Conservation (phyloP, 2,329 filamentous ascomycete genomes). For the Aspergillus fumigatiaffinis region DNA sequence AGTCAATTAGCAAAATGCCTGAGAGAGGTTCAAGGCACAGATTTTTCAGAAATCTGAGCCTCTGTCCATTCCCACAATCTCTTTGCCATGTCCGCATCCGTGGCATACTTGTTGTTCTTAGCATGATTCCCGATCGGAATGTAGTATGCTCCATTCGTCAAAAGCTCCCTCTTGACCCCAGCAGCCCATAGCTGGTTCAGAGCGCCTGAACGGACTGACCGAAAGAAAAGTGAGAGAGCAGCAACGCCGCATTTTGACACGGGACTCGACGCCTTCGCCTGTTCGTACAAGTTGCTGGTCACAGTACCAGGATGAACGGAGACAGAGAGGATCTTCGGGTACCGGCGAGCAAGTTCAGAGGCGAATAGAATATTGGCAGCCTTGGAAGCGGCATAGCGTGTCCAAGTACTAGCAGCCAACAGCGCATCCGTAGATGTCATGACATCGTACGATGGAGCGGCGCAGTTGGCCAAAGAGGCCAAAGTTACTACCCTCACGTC, state of each 20-base stretch:
- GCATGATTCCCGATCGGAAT: conserved; percentile 35
- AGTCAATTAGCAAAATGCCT: neutral
- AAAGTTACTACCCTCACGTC: conserved; percentile 39
- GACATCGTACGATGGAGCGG: conserved; percentile 31
- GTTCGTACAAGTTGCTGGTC: conserved; percentile 37
- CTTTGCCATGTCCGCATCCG: conserved; percentile 29
- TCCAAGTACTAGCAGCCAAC: conserved; percentile 36
- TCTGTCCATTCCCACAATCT: conserved; percentile 46
- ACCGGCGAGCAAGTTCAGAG: conserved; percentile 43
- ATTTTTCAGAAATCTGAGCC: conserved; percentile 23
- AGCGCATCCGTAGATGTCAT: conserved; percentile 37
- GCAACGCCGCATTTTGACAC: conserved; percentile 20
- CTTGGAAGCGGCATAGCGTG: conserved; percentile 51
- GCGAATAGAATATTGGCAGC: conserved; percentile 49
- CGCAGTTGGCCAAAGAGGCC: conserved; percentile 33
- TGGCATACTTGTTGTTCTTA: conserved; percentile 27
- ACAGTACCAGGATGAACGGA: conserved; percentile 50
- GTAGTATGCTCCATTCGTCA: conserved; percentile 41
- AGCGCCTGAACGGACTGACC: conserved; percentile 32
- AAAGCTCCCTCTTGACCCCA: conserved; percentile 25
- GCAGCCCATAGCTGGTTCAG: conserved; percentile 43
- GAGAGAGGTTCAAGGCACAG: neutral
- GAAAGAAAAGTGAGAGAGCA: conserved; percentile 24
- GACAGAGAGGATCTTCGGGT: conserved; percentile 42
- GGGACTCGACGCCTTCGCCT: conserved; percentile 22